Evolutionary conservation across 352 stramenopile genomes (phyloP).

Genomic region (Pythium insidiosum): DNA sequence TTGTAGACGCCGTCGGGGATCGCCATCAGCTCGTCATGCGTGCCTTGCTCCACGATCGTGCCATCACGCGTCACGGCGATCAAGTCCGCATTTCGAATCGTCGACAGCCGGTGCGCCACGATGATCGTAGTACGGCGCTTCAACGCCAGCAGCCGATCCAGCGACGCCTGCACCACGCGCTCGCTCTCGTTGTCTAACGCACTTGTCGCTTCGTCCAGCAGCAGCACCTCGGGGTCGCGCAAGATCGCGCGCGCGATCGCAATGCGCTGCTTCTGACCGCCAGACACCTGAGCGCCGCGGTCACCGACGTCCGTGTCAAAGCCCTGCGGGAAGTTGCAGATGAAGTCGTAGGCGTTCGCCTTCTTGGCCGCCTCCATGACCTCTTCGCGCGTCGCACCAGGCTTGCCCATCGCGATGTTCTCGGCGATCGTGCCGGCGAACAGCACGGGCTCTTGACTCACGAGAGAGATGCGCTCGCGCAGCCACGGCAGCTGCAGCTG

Average conservation of each 20-base stretch:
- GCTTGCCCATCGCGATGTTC: constrained; percentile 4
- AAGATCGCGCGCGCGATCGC: constrained; percentile 88
- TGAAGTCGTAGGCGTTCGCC: constrained; percentile 43
- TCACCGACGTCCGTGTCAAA: constrained; percentile 88
- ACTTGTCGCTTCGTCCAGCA: constrained; percentile 85
- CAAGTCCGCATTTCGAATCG: constrained; percentile 61
- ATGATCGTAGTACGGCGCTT: constrained; percentile 74
- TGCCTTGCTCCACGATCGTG: constrained; percentile 68
- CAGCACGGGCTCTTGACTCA: constrained; percentile 72
- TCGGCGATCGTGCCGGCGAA: constrained; percentile 16
- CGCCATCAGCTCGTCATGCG: constrained; percentile 76
- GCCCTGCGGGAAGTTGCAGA: constrained; percentile 64
- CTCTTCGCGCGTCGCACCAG: constrained; percentile 1
- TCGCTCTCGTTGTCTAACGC: constrained; percentile 68
- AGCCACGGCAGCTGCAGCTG: constrained; percentile 65
- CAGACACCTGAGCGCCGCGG: constrained; percentile 72
- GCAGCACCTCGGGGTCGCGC: constrained; percentile 68
- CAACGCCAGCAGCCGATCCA: constrained; percentile 47
- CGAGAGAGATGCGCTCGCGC: constrained; percentile 71
- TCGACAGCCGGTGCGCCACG: constrained; percentile 76
- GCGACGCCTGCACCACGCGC: constrained; percentile 83
- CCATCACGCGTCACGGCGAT: constrained; percentile 79
- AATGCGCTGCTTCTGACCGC: constrained; percentile 93
- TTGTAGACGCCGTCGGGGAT: constrained; percentile 14
- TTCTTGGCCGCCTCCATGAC: constrained; percentile 5